Percentiles rank a stretch among this genome's conserved stretches.
These are phyloP conservation scores for Eleusine indica DNA, from an alignment of 176 grass and related monocot species.

Conservation along the genomic window DNA sequence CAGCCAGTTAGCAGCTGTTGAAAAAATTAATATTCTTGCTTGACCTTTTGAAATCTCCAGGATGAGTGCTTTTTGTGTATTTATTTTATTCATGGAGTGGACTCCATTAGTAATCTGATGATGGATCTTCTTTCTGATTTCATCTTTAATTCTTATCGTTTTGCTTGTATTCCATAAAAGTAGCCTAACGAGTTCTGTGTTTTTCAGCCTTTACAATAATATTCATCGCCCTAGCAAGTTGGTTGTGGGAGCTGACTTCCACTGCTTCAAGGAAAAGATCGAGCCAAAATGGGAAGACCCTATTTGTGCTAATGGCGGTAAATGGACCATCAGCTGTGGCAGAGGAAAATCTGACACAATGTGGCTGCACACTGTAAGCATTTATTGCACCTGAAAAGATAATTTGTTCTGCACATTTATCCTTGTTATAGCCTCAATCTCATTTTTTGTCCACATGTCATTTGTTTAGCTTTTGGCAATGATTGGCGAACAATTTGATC, in stretches of 20 bases:
- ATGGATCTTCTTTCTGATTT: background rate
- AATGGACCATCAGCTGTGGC: conserved; percentile 86
- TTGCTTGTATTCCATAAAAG: background rate
- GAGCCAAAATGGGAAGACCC: conserved; percentile 99
- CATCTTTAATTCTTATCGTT: background rate
- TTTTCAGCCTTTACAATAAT: conserved; percentile 91
- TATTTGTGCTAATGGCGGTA: conserved; percentile 89
- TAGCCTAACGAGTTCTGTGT: conserved; percentile 24
- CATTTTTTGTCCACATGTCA: background rate
- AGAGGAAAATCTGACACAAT: conserved; percentile 85
- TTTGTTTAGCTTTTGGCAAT: conserved; percentile 71
- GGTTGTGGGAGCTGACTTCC: conserved; percentile 68
- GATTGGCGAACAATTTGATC: conserved; percentile 97
- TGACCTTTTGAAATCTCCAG: background rate
- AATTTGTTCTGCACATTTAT: conserved; percentile 12
- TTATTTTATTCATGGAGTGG: background rate
- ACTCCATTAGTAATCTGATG: background rate
- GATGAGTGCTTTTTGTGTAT: too few species aligned
- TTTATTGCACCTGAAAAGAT: background rate
- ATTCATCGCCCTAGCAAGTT: conserved; percentile 88
- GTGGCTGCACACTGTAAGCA: conserved; percentile 92
- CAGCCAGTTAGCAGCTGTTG: background rate
- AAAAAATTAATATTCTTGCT: background rate
- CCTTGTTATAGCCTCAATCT: background rate
- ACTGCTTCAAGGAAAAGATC: conserved; percentile 94